Evolutionary conservation across 768 basidiomycete genomes (phyloP).

Genomic region (Leccinum ochraceum): DNA sequence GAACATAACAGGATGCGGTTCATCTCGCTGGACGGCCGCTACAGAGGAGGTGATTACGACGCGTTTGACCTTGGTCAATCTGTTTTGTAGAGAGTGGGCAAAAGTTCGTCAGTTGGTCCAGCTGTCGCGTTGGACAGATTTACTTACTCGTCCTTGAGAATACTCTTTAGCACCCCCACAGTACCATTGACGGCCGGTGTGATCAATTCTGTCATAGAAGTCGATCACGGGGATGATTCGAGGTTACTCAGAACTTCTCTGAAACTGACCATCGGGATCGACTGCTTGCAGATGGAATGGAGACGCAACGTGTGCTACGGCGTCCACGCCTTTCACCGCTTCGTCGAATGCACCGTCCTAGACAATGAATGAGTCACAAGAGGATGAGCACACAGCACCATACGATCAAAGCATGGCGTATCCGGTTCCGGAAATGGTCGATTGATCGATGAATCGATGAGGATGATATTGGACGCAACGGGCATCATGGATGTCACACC

Average conservation of each 20-base stretch:
- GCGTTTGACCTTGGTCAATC: conserved; percentile 54
- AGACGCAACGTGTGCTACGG: conserved; percentile 55
- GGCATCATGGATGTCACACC: not conserved
- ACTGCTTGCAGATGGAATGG: conserved; percentile 51
- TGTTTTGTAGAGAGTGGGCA: not conserved
- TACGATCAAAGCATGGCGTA: too few relatives aligned
- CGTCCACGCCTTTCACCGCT: too few relatives aligned
- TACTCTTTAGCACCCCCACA: conserved; percentile 56
- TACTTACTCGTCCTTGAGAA: conserved; percentile 50
- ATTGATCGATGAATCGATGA: not conserved
- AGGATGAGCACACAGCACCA: too few relatives aligned
- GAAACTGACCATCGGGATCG: conserved; percentile 40
- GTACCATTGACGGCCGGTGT: conserved; percentile 75
- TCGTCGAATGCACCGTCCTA: too few relatives aligned
- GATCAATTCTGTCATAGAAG: conserved; percentile 50
- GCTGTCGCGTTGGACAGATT: conserved; percentile 1
- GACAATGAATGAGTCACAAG: too few relatives aligned
- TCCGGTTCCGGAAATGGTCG: too few relatives aligned
- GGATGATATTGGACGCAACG: not conserved
- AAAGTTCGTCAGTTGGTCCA: not conserved
- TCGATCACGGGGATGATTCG: not conserved
- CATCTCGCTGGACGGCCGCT: conserved; percentile 44
- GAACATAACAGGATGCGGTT: conserved; percentile 33
- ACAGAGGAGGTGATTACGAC: conserved; percentile 69
- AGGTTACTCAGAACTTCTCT: not conserved